Evolutionary conservation across 768 basidiomycete genomes (phyloP), one percentile per base, ranked within the genome.

Genomic region (Boletales sp.): DNA sequence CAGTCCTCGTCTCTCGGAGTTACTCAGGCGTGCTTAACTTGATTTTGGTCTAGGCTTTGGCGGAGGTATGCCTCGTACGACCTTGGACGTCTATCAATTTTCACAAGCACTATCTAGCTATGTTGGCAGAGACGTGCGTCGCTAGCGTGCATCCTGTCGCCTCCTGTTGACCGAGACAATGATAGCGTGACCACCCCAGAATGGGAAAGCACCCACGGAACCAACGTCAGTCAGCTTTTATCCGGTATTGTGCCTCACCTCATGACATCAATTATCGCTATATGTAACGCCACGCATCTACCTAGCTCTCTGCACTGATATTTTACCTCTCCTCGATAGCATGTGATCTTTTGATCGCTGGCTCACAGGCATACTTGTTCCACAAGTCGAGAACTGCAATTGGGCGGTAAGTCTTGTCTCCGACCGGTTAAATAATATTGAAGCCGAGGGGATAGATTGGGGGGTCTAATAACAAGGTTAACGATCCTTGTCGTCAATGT

Each of bases 401-500:
- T 27, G 60, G 63, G 35, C 50, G 68, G 67, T 62, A 36, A 17
- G 54, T 53, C 45, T 49, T n/a, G 21, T 39, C 32, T 21, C 36
- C 14, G 7, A 36, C 30, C 14, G 15, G 13, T 31, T 8, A 42
- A 4, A 24, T 7, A 41, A 27, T 27, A 27, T 27, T 27, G 24
- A 27, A 17, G 12, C 54, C 34, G 2, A 18, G 24, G 14, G 4
- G 24, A 38, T 24, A 67, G 70, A 29, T 48, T 70, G 32, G 66
- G 70, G 1, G 51, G 64, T 35, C 61, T 70, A 2, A 67, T 70
- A 18, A 66, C 66, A 24, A 69, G 55, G 30, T 32, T 70, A 40
- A 70, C 66, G 5, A 43, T 70, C 12, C 47, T 70, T 21, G 69
- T 70, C 14, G 54, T 70, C 45, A 70, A 70, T 34, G 70, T 70